Evolutionary conservation across 1,284 basidiomycete genomes (phyloP).

Genomic region (Ceratobasidium sp.): DNA sequence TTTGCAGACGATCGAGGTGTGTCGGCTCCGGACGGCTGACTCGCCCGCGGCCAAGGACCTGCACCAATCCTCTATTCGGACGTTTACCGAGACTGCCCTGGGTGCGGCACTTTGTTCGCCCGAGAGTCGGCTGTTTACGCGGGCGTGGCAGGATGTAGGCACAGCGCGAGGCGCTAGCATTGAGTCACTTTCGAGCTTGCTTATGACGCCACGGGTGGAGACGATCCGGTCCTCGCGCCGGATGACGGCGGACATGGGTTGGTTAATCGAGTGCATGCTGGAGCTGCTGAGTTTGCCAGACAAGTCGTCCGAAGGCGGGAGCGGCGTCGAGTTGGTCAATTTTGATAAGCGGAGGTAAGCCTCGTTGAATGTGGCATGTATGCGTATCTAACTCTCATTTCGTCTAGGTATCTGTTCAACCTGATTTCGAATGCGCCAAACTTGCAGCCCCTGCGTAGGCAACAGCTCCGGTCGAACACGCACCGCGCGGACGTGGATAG

Average conservation of each 20-base stretch:
- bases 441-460: constrained; percentile 57
- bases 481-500: constrained; percentile 76
- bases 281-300: constrained; percentile 80
- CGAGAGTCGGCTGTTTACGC: constrained; percentile 75
- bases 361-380: not conserved
- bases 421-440: constrained; percentile 66
- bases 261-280: constrained; percentile 80
- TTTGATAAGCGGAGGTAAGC: constrained; percentile 81
- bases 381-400: constrained; percentile 35
- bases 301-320: constrained; percentile 52
- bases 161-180: constrained; percentile 65
- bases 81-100: constrained; percentile 78
- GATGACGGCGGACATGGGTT: constrained; percentile 78
- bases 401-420: constrained; percentile 69
- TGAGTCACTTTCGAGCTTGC: constrained; percentile 68
- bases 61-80: constrained; percentile 71
- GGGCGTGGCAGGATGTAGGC: constrained; percentile 78
- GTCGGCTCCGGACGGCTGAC: constrained; percentile 68
- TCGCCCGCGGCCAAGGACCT: constrained; percentile 20
- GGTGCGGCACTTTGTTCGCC: constrained; percentile 76
- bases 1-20: constrained; percentile 74
- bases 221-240: constrained; percentile 58
- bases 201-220: constrained; percentile 63
- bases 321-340: constrained; percentile 66
- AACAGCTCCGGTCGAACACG: constrained; percentile 45